Evolutionary conservation across 305 asterid genomes (phyloP).

Genomic region (Fraxinus albicans): DNA sequence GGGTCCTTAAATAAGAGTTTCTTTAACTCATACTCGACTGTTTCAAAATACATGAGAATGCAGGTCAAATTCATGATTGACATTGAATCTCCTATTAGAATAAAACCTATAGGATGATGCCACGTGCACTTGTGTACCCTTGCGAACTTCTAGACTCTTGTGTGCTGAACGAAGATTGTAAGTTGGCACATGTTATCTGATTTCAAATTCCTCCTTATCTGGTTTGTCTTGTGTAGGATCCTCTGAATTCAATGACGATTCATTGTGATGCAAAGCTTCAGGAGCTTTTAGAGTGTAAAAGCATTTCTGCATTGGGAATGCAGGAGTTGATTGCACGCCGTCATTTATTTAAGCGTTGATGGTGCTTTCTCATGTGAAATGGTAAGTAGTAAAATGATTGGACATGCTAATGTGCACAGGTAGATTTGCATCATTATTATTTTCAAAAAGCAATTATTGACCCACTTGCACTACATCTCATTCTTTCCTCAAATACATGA

Average conservation of each 20-base stretch:
- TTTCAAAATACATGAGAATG: not conserved
- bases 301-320: slow-evolving; percentile 63
- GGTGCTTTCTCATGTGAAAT: slow-evolving; percentile 30
- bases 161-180: not conserved
- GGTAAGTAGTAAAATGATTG: slow-evolving; percentile 30
- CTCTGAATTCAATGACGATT: slow-evolving; percentile 51
- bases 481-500: not conserved
- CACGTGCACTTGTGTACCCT: not conserved
- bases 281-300: slow-evolving; percentile 69
- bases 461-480: not conserved
- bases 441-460: not conserved
- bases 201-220: slow-evolving; percentile 17
- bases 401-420: slow-evolving; percentile 1
- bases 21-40: not conserved
- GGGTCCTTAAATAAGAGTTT: not conserved
- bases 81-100: not conserved
- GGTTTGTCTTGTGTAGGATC: slow-evolving; percentile 46
- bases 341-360: slow-evolving; percentile 50
- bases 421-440: not conserved
- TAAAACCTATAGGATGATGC: not conserved
- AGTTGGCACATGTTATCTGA: slow-evolving; percentile 7
- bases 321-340: slow-evolving; percentile 58
- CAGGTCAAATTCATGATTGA: not conserved
- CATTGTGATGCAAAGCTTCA: slow-evolving; percentile 66
- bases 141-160: not conserved